Base-by-base conservation (phyloP, 1,139 yeast species). In the Saccharomyces hybrid region DNA sequence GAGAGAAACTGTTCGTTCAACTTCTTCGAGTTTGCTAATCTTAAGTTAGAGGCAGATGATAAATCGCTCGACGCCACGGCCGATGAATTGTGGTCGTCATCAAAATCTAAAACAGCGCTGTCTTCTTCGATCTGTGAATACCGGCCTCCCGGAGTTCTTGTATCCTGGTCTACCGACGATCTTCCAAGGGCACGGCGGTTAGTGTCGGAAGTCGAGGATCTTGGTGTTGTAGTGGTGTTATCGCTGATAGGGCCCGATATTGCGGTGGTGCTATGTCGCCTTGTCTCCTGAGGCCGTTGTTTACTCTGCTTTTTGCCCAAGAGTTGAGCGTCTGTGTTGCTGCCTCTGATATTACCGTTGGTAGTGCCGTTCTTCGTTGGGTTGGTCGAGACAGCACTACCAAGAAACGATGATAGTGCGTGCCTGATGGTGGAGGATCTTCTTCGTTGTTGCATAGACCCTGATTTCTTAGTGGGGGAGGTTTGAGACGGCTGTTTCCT, bases 401-500 rank as follows among this genome's bases (percentile, higher is more conserved):
- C 55, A 25, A 65, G 54, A 23, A 65, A 54, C 7, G 64, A 60
- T 4, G 66, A 59, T 11, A 65, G 52, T 3, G 66, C 63, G 34
- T 57, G 60, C 51, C 61, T 65, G 23, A 65, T 58, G 3, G 66
- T 56, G 13, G 65, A 64, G 2, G 62, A 57, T 16, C 60, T 50
- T 44, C 62, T 57, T 41, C 60, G 23, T 38, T 16, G 44, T 19
- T 38, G 44, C 44, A 38, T 38, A n/a, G 44, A 16, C 44, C 44
- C 44, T 31, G 47, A n/a, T 48, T 31, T 25, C 16, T n/a, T 26
- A n/a, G 19, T 31, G 32, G 46, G 26, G 13, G 28, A 23, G 26
- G 25, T 0, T 34, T 16, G 31, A 25, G 8, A 26, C 13, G 19
- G 14, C 26, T 47, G 25, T 47, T 25, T 5, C 5, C 3, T 8